phyloP scores from a whole-genome alignment of 2,329 filamentous ascomycete genomes.

The Acrocalymma vagum region DNA sequence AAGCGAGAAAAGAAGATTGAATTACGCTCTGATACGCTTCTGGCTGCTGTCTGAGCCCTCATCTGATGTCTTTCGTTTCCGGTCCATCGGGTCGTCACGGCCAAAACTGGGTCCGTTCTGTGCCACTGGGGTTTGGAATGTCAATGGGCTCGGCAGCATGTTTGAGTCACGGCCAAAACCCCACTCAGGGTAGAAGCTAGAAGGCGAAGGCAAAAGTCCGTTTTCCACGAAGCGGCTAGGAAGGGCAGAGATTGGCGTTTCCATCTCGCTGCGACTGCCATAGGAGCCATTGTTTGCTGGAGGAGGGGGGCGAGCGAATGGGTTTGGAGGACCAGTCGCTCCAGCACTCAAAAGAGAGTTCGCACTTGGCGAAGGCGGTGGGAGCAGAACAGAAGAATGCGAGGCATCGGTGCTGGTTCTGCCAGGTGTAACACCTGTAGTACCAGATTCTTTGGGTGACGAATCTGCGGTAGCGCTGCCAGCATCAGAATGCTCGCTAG shows the following conservation, averaged over 20 bases:
- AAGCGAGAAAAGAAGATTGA: background rate
- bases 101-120: slow-evolving; percentile 54
- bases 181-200: slow-evolving; percentile 93
- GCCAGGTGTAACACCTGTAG: slow-evolving; percentile 66
- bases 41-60: slow-evolving; percentile 46
- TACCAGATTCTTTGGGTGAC: slow-evolving; percentile 67
- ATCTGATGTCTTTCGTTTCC: slow-evolving; percentile 51
- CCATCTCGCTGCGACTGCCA: slow-evolving; percentile 52
- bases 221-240: slow-evolving; percentile 90
- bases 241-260: slow-evolving; percentile 92
- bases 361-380: slow-evolving; percentile 90
- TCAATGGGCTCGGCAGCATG: slow-evolving; percentile 89
- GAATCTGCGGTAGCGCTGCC: slow-evolving; percentile 79
- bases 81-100: slow-evolving; percentile 50
- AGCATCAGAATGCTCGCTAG: slow-evolving; percentile 85
- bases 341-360: slow-evolving; percentile 88
- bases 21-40: slow-evolving; percentile 48
- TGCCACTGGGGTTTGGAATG: slow-evolving; percentile 83
- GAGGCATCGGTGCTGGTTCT: slow-evolving; percentile 62
- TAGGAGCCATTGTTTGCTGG: slow-evolving; percentile 65
- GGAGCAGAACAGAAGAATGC: slow-evolving; percentile 78
- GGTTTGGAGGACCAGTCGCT: slow-evolving; percentile 91
- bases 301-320: slow-evolving; percentile 87
- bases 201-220: slow-evolving; percentile 88
- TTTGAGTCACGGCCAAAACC: slow-evolving; percentile 80